A percentile compares a stretch with the other conserved stretches of the same genome.
Conservation (phyloP, 768 basidiomycete genomes). For the Glaciozyma antarctica region DNA sequence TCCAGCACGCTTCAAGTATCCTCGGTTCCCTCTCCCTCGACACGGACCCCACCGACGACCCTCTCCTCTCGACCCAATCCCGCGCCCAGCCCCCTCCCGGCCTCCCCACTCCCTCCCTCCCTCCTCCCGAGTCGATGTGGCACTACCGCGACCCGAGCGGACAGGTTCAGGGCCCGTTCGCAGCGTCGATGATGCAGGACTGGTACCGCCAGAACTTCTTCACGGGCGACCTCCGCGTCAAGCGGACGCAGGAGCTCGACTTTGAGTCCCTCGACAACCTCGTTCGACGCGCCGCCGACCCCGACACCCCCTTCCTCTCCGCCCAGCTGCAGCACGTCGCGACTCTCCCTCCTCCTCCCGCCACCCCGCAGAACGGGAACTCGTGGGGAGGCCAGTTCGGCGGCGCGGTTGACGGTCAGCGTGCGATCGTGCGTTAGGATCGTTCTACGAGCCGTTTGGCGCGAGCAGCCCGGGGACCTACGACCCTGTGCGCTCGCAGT, state of each 20-base stretch:
- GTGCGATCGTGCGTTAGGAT: conserved; percentile 10
- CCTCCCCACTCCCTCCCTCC: neutral
- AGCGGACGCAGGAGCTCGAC: conserved; percentile 35
- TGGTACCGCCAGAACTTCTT: conserved; percentile 45
- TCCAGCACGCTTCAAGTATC: conserved; percentile 11
- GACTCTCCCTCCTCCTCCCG: conserved; percentile 14
- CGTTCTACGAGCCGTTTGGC: conserved; percentile 25
- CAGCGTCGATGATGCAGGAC: conserved; percentile 43
- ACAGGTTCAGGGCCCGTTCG: conserved; percentile 39
- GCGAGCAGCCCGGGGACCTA: neutral
- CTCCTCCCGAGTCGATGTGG: conserved; percentile 18
- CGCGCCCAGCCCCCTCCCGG: conserved; percentile 14
- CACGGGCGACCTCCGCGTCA: conserved; percentile 37
- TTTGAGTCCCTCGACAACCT: conserved; percentile 41
- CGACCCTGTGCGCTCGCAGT: neutral
- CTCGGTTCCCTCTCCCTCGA: conserved; percentile 27
- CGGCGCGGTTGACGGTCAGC: conserved; percentile 15
- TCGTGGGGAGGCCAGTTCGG: conserved; percentile 9
- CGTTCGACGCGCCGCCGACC: conserved; percentile 38
- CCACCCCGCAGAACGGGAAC: conserved; percentile 20
- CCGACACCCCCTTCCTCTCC: conserved; percentile 40
- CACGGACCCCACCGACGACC: conserved; percentile 10
- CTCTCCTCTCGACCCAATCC: conserved; percentile 14
- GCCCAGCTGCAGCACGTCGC: conserved; percentile 21
- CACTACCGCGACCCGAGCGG: conserved; percentile 36